These are phyloP conservation scores for Sugiyamaella xylanicola DNA, from an alignment of 1,139 yeast species.

Conservation along the genomic window DNA sequence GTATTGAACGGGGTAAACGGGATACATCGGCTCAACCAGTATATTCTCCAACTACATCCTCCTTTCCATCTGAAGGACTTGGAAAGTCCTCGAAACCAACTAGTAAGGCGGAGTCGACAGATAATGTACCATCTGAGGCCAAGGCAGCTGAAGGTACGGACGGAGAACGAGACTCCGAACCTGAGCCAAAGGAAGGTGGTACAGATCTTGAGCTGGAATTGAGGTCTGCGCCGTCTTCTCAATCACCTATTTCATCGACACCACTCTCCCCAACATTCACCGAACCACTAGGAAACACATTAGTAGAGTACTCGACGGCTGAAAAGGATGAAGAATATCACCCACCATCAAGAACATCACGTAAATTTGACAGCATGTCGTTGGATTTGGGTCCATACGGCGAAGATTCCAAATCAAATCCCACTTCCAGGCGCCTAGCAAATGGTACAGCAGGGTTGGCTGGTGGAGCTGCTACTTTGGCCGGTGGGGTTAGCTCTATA, in stretches of 20 bases:
- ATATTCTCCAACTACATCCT: not conserved
- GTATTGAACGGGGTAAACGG: not conserved
- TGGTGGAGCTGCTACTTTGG: constrained; percentile 5
- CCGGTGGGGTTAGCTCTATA: constrained; percentile 6
- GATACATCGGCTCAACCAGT: constrained; percentile 7
- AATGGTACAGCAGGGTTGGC: constrained; percentile 2
- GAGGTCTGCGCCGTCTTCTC: not conserved
- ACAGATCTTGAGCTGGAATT: not conserved
- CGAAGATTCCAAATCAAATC: not conserved
- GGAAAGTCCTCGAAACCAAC: not conserved
- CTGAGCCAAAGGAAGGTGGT: no score
- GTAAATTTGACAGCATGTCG: constrained; percentile 11
- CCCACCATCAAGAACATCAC: not conserved
- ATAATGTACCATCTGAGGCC: not conserved
- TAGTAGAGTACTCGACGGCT: constrained; percentile 22
- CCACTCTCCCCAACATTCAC: not conserved
- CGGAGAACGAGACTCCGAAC: not conserved
- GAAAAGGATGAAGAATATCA: constrained; percentile 17
- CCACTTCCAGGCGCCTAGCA: constrained; percentile 5
- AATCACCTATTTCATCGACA: not conserved
- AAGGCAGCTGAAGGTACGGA: not conserved
- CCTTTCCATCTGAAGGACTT: constrained; percentile 22
- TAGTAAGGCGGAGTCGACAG: not conserved
- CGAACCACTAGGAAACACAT: constrained; percentile 24
- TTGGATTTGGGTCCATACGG: not conserved